Percentiles rank a stretch among this genome's conserved stretches.
Evolutionary conservation across 2,329 filamentous ascomycete genomes (phyloP).

Genomic region (Proliferodiscus dingleyae): DNA sequence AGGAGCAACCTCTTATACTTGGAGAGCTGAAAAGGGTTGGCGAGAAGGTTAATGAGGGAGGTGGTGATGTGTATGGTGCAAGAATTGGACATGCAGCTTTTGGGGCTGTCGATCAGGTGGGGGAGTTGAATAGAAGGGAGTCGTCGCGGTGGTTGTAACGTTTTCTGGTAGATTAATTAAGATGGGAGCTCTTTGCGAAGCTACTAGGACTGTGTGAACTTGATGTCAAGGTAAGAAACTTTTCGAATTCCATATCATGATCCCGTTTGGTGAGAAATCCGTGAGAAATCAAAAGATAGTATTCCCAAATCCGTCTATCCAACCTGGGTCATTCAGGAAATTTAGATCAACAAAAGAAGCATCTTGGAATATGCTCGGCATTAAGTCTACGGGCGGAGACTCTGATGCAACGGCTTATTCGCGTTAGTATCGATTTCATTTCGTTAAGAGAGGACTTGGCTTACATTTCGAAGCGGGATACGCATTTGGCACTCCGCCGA

Average conservation of each 20-base stretch:
- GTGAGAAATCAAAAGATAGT: neutral
- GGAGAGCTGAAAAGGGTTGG: conserved; percentile 3
- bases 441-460: neutral
- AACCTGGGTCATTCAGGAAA: conserved; percentile 8
- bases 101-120: neutral
- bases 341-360: conserved; percentile 6
- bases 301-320: conserved; percentile 3
- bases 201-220: no score
- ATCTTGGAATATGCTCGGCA: conserved; percentile 3
- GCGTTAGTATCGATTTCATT: no score
- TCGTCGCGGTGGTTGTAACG: no score
- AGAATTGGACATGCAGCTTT: conserved; percentile 1
- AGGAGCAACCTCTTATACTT: conserved; percentile 1
- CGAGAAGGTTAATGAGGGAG: no score
- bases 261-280: no score
- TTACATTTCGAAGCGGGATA: neutral
- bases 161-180: no score
- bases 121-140: no score
- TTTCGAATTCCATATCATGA: no score
- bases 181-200: no score
- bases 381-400: neutral
- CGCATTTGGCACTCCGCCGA: conserved; percentile 1
- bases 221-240: no score
- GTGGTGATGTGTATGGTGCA: neutral
- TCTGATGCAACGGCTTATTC: no score